phyloP scores from a whole-genome alignment of 2,329 filamentous ascomycete species.

The Aspergillus jensenii region DNA sequence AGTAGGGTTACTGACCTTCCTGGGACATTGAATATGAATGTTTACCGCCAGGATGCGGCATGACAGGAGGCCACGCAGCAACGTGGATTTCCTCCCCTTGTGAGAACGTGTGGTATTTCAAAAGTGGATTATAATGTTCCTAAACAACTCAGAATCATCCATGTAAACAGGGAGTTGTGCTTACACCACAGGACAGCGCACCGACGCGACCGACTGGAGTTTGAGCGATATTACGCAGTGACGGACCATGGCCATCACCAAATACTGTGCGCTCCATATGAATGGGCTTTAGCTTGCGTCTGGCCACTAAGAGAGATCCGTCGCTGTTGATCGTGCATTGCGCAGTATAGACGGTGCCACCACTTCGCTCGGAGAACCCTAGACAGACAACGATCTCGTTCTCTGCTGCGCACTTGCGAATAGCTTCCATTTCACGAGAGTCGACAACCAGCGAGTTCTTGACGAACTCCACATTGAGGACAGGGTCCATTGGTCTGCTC shows the following conservation, averaged over 20 bases:
- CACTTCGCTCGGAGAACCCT: not conserved
- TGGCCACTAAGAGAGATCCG: not conserved
- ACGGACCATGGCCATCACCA: not conserved
- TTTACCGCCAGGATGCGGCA: not conserved
- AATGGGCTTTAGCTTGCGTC: not conserved
- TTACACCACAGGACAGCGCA: not conserved
- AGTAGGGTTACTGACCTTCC: not conserved
- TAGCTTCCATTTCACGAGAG: not conserved
- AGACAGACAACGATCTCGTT: not conserved
- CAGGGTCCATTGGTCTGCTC: no score
- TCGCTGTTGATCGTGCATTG: not conserved
- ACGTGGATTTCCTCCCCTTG: not conserved
- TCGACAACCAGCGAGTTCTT: slow-evolving; percentile 27
- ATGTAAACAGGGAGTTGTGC: no score
- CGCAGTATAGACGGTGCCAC: not conserved
- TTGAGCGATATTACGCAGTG: not conserved
- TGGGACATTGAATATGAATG: not conserved
- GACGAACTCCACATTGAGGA: not conserved
- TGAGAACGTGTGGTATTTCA: not conserved
- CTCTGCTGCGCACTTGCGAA: not conserved
- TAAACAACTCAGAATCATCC: not conserved
- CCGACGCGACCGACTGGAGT: not conserved
- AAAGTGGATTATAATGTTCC: not conserved
- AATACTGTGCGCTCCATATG: not conserved
- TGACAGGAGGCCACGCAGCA: not conserved